Evolutionary conservation across 805 yeast genomes (phyloP), one percentile per base, ranked within the genome.

Genomic region (Isabelozyma heimii): DNA sequence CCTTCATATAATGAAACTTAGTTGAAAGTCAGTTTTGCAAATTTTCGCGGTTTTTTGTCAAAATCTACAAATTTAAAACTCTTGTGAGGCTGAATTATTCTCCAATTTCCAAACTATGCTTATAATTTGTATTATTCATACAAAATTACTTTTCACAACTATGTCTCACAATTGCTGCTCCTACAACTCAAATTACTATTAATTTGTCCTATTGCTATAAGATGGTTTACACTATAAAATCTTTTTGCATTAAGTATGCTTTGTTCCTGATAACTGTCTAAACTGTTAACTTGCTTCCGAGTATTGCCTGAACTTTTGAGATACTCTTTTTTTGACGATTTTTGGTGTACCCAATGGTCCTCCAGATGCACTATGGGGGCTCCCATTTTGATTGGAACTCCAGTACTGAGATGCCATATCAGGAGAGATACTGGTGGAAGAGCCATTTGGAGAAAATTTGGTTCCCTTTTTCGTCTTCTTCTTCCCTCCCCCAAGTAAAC

Each of bases 401-500:
- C 61, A 52, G 17, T 47, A 46, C 15, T 50, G 52, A 16, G 48
- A 26, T 27, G 43, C 44, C n/a, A 49, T n/a, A 13, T 53, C 56
- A 16, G 61, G 59, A 13, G 62, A 57, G 10, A 46, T 35, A 20
- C 47, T 51, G 20, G 51, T 38, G 26, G 47, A 41, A 17, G 57
- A 45, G 9, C 47, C 33, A 43, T 50, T 54, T 6, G 62, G 55
- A 3, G 62, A 50, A 35, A 50, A 44, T 37, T 47, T 58, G 24
- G 46, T 48, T 8, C 53, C 41, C 39, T 52, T 55, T 45, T 56
- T 60, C 8, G 56, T 43, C 43, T 58, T 59, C 50, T 63, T 62
- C 48, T 65, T 66, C 28, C 55, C 58, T 8, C 60, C 57, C 3
- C 69, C 65, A 8, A 66, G 47, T 14, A 67, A 47, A 39, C 53